Evolutionary conservation across 192 early-diverging fungal species (phyloP).

Genomic region (Lunasporangiospora selenospora): DNA sequence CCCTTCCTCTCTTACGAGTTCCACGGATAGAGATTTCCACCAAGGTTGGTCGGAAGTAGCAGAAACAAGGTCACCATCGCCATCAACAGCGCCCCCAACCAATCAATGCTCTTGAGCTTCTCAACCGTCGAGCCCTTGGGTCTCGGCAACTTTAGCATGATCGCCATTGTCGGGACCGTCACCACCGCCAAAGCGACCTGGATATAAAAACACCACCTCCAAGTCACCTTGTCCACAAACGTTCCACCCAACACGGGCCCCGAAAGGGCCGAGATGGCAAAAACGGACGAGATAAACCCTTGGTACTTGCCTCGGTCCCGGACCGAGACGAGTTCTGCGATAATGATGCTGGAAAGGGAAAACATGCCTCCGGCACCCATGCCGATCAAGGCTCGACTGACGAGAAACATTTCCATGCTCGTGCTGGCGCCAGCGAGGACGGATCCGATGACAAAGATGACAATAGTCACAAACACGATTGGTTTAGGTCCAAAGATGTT

Average conservation of each 20-base stretch:
- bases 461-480: constrained; percentile 28
- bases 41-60: constrained; percentile 73
- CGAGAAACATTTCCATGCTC: constrained; percentile 44
- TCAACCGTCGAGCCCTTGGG: constrained; percentile 58
- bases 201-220: constrained; percentile 67
- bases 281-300: constrained; percentile 74
- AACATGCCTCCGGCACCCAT: constrained; percentile 72
- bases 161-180: constrained; percentile 61
- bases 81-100: constrained; percentile 59
- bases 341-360: constrained; percentile 75
- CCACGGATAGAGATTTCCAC: constrained; percentile 78
- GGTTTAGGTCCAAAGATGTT: constrained; percentile 51
- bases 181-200: constrained; percentile 76
- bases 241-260: constrained; percentile 86
- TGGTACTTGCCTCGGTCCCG: constrained; percentile 85
- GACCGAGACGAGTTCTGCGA: constrained; percentile 85
- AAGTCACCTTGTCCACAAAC: constrained; percentile 72
- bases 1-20: constrained; percentile 56
- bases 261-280: constrained; percentile 76
- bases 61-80: constrained; percentile 60
- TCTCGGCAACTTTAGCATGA: constrained; percentile 66
- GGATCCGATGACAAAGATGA: constrained; percentile 31
- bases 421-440: constrained; percentile 31
- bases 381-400: constrained; percentile 41
- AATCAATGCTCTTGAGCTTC: constrained; percentile 76